These are phyloP conservation scores for Claviceps lovelessii DNA, from an alignment of 2,329 filamentous ascomycete species.

Conservation along the genomic window DNA sequence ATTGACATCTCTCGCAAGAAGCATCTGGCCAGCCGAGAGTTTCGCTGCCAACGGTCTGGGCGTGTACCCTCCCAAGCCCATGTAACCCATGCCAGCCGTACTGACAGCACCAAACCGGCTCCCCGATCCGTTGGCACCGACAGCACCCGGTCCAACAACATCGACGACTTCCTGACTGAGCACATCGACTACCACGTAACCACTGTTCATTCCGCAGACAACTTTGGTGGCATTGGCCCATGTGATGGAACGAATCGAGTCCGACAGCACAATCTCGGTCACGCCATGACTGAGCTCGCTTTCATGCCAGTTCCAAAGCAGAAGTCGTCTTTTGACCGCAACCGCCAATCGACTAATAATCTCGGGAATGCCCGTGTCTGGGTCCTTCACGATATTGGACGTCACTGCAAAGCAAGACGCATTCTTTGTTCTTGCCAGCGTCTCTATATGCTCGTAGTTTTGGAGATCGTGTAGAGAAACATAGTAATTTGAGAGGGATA, in stretches of 20 bases:
- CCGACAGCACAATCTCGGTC: conserved; percentile 63
- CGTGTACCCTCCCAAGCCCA: conserved; percentile 83
- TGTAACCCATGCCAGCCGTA: conserved; percentile 85
- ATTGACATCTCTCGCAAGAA: conserved; percentile 96
- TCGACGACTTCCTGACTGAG: conserved; percentile 59
- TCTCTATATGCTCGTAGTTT: conserved; percentile 69
- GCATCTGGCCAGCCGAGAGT: conserved; percentile 66
- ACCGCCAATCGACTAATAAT: conserved; percentile 88
- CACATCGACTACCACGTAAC: conserved; percentile 81
- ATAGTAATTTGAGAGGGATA: conserved; percentile 81
- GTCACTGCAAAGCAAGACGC: conserved; percentile 85
- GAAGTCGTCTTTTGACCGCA: conserved; percentile 75
- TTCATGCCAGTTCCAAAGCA: conserved; percentile 93
- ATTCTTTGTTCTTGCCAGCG: conserved; percentile 68
- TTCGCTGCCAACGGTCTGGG: conserved; percentile 79
- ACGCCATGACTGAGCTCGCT: conserved; percentile 69
- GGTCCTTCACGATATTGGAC: conserved; percentile 87
- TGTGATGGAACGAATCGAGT: conserved; percentile 73
- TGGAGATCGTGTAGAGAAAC: conserved; percentile 83
- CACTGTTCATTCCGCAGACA: conserved; percentile 79
- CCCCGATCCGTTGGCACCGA: conserved; percentile 48
- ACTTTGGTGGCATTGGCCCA: conserved; percentile 83
- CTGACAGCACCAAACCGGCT: conserved; percentile 72
- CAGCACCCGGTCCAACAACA: conserved; percentile 61
- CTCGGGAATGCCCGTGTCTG: conserved; percentile 72